Evolutionary conservation across 108 stramenopile species (phyloP).

Genomic region (Skeletonema potamos): DNA sequence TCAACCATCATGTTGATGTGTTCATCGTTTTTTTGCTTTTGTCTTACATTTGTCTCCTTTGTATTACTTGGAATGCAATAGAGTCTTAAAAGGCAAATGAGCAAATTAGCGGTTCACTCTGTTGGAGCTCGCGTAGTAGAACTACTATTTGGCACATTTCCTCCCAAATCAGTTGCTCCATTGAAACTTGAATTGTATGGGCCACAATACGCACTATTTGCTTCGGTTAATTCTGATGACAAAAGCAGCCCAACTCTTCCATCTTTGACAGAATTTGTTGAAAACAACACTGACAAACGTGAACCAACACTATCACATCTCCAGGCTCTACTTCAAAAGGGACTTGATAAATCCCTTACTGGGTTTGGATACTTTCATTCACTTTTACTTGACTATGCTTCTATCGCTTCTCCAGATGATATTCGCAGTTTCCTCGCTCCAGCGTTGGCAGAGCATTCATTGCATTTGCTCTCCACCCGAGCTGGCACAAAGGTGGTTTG

Average conservation of each 20-base stretch:
- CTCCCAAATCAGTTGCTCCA: slow-evolving; percentile 58
- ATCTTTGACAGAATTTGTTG: slow-evolving; percentile 47
- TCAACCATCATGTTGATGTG: slow-evolving; percentile 8
- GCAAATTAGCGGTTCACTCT: slow-evolving; percentile 85
- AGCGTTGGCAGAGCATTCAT: slow-evolving; percentile 72
- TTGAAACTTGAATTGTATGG: slow-evolving; percentile 91
- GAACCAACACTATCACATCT: slow-evolving; percentile 60
- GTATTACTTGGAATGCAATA: slow-evolving; percentile 13
- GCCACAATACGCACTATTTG: slow-evolving; percentile 82
- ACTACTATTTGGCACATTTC: slow-evolving; percentile 72
- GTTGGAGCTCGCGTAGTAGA: slow-evolving; percentile 87
- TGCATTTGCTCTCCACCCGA: slow-evolving; percentile 85
- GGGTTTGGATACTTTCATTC: slow-evolving; percentile 85
- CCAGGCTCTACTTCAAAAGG: slow-evolving; percentile 70
- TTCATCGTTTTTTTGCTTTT: neutral
- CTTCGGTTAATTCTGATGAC: slow-evolving; percentile 27
- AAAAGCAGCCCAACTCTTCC: slow-evolving; percentile 32
- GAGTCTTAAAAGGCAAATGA: slow-evolving; percentile 78
- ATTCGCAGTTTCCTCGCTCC: slow-evolving; percentile 66
- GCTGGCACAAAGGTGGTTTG: slow-evolving; percentile 84
- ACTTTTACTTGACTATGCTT: slow-evolving; percentile 73
- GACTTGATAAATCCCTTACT: slow-evolving; percentile 81
- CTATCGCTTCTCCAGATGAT: slow-evolving; percentile 59
- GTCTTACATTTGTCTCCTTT: neutral
- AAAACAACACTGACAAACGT: slow-evolving; percentile 62